These are phyloP conservation scores for Epichloe sibirici DNA, from an alignment of 2,329 filamentous ascomycete genomes.

Conservation along the genomic window DNA sequence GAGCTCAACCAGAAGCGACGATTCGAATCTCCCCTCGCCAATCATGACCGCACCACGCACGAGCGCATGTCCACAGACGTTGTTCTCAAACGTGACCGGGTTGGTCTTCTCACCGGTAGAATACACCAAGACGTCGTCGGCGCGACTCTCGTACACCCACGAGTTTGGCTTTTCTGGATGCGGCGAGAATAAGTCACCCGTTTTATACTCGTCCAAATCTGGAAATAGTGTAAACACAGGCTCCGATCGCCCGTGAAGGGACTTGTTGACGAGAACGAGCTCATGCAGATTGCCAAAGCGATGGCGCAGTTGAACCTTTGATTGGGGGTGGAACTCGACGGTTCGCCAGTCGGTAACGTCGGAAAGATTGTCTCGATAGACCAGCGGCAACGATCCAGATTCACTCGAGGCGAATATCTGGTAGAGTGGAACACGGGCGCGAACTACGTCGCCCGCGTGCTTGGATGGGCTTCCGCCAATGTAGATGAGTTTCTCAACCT, in stretches of 20 bases:
- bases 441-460: background rate
- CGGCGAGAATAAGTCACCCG: slow-evolving; percentile 3
- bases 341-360: background rate
- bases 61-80: slow-evolving; percentile 1
- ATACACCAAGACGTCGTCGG: slow-evolving; percentile 6
- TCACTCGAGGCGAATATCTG: slow-evolving; percentile 2
- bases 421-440: background rate
- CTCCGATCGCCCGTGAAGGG: background rate
- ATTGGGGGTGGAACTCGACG: slow-evolving; percentile 2
- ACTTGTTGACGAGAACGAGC: slow-evolving; percentile 1
- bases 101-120: slow-evolving; percentile 7
- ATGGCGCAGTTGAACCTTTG: background rate
- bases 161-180: background rate
- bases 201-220: background rate
- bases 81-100: slow-evolving; percentile 2
- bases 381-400: slow-evolving; percentile 2
- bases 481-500: background rate
- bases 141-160: slow-evolving; percentile 1
- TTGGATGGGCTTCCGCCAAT: background rate
- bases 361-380: slow-evolving; percentile 1
- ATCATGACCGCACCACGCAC: slow-evolving; percentile 3
- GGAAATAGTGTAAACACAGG: background rate
- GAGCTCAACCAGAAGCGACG: background rate
- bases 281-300: background rate
- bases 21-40: slow-evolving; percentile 1